Evolutionary conservation across 805 yeast species (phyloP).

Genomic region (Komagataella phaffii): DNA sequence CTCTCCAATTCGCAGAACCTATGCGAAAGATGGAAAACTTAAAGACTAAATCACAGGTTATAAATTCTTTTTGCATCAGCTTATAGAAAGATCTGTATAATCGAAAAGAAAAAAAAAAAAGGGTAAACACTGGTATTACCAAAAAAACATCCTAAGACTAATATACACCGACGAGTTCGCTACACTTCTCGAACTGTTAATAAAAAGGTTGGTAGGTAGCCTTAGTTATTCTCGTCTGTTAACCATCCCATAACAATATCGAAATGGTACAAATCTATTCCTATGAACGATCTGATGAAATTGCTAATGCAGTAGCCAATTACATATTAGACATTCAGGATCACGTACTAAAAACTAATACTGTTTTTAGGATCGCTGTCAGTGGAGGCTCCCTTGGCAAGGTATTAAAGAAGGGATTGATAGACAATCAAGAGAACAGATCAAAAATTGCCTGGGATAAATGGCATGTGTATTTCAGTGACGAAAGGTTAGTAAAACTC

Average conservation of each 20-base stretch:
- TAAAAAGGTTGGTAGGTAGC: neutral
- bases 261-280: slow-evolving; percentile 22
- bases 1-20: too few species aligned
- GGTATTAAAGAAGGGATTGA: slow-evolving; percentile 52
- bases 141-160: neutral
- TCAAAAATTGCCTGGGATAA: slow-evolving; percentile 45
- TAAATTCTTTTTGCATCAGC: too few species aligned
- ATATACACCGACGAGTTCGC: neutral
- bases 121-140: neutral
- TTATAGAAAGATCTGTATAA: too few species aligned
- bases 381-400: slow-evolving; percentile 88
- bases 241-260: too few species aligned
- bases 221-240: too few species aligned
- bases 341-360: slow-evolving; percentile 29
- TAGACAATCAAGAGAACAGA: slow-evolving; percentile 35
- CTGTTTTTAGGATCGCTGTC: slow-evolving; percentile 59
- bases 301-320: slow-evolving; percentile 55
- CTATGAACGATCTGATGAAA: slow-evolving; percentile 39
- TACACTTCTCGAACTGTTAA: neutral
- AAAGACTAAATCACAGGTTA: too few species aligned
- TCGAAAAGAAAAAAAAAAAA: too few species aligned
- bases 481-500: slow-evolving; percentile 81
- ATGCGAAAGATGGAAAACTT: too few species aligned
- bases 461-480: slow-evolving; percentile 80
- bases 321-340: slow-evolving; percentile 52